Percentiles rank a stretch among this genome's conserved stretches.
Evolutionary conservation across 495 filamentous ascomycete genomes (phyloP).

Genomic region (Parathielavia appendiculata): DNA sequence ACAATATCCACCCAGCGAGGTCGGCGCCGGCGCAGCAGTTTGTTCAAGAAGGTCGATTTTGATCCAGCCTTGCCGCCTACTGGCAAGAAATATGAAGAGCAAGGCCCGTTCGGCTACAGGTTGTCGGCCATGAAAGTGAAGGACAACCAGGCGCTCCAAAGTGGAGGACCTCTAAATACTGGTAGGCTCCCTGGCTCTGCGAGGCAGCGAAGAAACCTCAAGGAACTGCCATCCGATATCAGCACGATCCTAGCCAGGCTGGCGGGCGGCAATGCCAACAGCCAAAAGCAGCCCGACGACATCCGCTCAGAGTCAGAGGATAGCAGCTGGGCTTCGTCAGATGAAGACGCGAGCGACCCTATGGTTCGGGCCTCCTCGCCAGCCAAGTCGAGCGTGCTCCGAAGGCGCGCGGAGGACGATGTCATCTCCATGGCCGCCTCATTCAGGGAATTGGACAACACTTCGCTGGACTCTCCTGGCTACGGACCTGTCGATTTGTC

Average conservation of each 20-base stretch:
- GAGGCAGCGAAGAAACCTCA: slow-evolving; percentile 34
- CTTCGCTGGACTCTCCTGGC: slow-evolving; percentile 29
- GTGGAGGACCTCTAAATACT: slow-evolving; percentile 35
- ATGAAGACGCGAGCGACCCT: slow-evolving; percentile 44
- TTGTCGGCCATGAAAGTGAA: slow-evolving; percentile 22
- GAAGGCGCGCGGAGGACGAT: slow-evolving; percentile 41
- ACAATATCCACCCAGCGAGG: slow-evolving; percentile 7
- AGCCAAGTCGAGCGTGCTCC: slow-evolving; percentile 38
- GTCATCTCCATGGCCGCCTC: slow-evolving; percentile 45
- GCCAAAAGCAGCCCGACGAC: slow-evolving; percentile 32
- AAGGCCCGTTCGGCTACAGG: slow-evolving; percentile 44
- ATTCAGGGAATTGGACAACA: slow-evolving; percentile 44
- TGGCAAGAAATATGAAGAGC: slow-evolving; percentile 48
- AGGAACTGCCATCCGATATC: slow-evolving; percentile 36
- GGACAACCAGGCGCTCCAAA: slow-evolving; percentile 15
- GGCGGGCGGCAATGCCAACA: slow-evolving; percentile 22
- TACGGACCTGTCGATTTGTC: slow-evolving; percentile 39
- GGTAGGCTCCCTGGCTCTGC: slow-evolving; percentile 36
- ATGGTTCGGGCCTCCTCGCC: slow-evolving; percentile 43
- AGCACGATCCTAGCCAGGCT: slow-evolving; percentile 29
- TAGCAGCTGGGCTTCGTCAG: slow-evolving; percentile 44
- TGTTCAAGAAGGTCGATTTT: slow-evolving; percentile 49
- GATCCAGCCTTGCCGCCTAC: slow-evolving; percentile 43
- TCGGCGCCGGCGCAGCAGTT: slow-evolving; percentile 29
- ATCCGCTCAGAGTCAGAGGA: slow-evolving; percentile 43